Evolutionary conservation across 1,139 yeast species (phyloP).

Genomic region (Pichia cactophila): DNA sequence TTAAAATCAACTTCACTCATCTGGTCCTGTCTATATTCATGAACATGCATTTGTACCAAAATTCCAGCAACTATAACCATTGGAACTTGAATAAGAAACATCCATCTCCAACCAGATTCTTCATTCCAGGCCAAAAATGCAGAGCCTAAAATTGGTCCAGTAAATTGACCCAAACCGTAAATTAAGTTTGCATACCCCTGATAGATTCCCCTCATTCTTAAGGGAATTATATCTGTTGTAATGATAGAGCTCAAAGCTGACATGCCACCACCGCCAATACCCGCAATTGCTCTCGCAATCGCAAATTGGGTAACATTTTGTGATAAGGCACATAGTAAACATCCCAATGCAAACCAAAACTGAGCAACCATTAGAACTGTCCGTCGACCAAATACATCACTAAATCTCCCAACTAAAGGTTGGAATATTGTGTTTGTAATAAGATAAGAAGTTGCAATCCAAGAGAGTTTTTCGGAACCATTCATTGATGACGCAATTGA

Average conservation of each 20-base stretch:
- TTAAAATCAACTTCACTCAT: constrained; percentile 26
- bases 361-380: constrained; percentile 32
- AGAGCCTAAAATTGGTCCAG: constrained; percentile 38
- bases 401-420: constrained; percentile 77
- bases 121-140: constrained; percentile 27
- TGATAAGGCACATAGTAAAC: constrained; percentile 25
- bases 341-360: constrained; percentile 36
- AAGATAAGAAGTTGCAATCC: constrained; percentile 39
- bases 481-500: constrained; percentile 33
- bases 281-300: constrained; percentile 27
- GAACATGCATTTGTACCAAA: constrained; percentile 27
- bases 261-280: constrained; percentile 32
- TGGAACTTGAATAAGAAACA: constrained; percentile 36
- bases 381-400: constrained; percentile 46
- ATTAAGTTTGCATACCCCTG: constrained; percentile 34
- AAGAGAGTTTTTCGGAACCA: constrained; percentile 31
- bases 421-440: constrained; percentile 56
- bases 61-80: constrained; percentile 29
- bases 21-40: constrained; percentile 28
- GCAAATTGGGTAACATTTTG: constrained; percentile 24
- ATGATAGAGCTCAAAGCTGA: constrained; percentile 28
- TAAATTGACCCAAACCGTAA: constrained; percentile 35
- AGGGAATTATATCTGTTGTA: constrained; percentile 29
- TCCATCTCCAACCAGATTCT: constrained; percentile 36
- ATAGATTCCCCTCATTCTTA: constrained; percentile 27